phyloP scores from a whole-genome alignment of 495 filamentous ascomycete species.

The Usnea hakonensis region DNA sequence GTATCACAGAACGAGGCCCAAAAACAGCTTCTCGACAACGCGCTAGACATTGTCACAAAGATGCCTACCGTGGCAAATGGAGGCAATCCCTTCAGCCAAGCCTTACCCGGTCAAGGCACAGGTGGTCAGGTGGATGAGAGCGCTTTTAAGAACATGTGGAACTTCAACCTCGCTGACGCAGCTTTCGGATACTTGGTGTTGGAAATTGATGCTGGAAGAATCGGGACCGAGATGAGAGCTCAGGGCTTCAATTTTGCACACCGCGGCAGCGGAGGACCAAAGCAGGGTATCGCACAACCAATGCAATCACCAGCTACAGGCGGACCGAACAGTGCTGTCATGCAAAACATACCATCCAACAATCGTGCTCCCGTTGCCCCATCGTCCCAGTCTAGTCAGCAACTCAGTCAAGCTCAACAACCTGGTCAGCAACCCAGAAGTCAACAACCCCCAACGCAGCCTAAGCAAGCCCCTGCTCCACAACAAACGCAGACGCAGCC shows the following conservation, averaged over 20 bases:
- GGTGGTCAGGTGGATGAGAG: conserved; percentile 94
- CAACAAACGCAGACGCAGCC: conserved; percentile 27
- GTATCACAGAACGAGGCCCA: conserved; percentile 89
- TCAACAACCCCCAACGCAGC: conserved; percentile 29
- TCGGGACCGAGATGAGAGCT: conserved; percentile 96
- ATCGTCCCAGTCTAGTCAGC: conserved; percentile 29
- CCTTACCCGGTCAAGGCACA: conserved; percentile 58
- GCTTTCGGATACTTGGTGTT: conserved; percentile 94
- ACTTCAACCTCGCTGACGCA: conserved; percentile 97
- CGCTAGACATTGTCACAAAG: conserved; percentile 82
- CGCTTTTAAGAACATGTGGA: conserved; percentile 99
- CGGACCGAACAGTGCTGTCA: conserved; percentile 21
- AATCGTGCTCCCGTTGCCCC: conserved; percentile 27
- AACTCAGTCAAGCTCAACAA: conserved; percentile 29
- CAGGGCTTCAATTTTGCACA: conserved; percentile 99
- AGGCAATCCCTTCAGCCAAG: conserved; percentile 92
- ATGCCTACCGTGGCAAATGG: conserved; percentile 94
- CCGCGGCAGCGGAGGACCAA: conserved; percentile 51
- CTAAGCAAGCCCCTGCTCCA: conserved; percentile 30
- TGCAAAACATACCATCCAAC: conserved; percentile 23
- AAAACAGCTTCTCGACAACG: conserved; percentile 81
- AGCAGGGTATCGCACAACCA: conserved; percentile 36
- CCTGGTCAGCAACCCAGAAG: conserved; percentile 29
- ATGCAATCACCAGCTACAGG: conserved; percentile 26
- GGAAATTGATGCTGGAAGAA: conserved; percentile 87